phyloP scores from a whole-genome alignment of 148 eudicot genomes.

The Linanthus parryae region DNA sequence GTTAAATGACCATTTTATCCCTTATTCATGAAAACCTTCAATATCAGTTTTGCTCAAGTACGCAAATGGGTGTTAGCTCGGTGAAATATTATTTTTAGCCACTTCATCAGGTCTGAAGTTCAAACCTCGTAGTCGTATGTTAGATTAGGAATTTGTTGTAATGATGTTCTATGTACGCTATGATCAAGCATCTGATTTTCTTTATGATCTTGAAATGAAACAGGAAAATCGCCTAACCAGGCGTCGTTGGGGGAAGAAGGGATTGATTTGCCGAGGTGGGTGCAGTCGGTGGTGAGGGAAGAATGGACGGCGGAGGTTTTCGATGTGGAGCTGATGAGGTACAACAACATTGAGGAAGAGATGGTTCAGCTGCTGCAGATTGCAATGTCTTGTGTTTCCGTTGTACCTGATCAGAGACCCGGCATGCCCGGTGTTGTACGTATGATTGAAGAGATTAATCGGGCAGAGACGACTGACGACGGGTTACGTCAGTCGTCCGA shows the following conservation, averaged over 20 bases:
- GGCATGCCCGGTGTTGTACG: constrained; percentile 72
- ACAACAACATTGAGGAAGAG: constrained; percentile 86
- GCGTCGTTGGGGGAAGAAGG: constrained; percentile 96
- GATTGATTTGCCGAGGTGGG: constrained; percentile 95
- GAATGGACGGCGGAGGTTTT: constrained; percentile 99
- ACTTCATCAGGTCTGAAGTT: too few relatives aligned
- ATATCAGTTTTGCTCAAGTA: too few relatives aligned
- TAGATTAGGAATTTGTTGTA: too few relatives aligned
- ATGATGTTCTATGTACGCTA: too few relatives aligned
- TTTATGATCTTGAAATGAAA: too few relatives aligned
- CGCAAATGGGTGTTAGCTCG: too few relatives aligned
- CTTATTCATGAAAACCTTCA: too few relatives aligned
- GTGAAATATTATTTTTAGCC: too few relatives aligned
- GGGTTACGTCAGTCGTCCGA: constrained; percentile 81
- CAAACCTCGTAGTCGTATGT: too few relatives aligned
- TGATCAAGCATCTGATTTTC: too few relatives aligned
- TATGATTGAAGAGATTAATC: constrained; percentile 84
- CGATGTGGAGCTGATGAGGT: constrained; percentile 95
- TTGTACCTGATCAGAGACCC: constrained; percentile 88
- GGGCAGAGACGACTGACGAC: constrained; percentile 63
- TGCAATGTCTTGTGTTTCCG: constrained; percentile 88
- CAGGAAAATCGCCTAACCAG: constrained; percentile 94
- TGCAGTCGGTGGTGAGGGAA: constrained; percentile 89
- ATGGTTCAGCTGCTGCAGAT: constrained; percentile 95
- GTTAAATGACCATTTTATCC: too few relatives aligned